Conservation (phyloP, 129 eudicot species). For the Chrysanthemum makinoi region DNA sequence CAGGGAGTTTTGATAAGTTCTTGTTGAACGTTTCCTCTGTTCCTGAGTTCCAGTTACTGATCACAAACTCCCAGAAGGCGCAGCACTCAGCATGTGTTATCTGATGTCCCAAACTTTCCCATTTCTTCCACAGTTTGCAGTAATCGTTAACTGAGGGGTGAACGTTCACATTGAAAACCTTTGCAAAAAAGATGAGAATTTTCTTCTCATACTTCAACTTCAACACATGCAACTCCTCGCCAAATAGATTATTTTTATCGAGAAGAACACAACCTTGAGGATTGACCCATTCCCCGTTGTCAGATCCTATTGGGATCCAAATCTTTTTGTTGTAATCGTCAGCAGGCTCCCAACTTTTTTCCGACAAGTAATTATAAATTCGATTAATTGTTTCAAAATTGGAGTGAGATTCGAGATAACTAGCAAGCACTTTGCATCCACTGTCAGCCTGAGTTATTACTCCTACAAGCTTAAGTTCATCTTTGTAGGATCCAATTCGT, state of each 20-base stretch:
- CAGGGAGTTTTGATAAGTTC: constrained; percentile 42
- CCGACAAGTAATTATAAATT: constrained; percentile 35
- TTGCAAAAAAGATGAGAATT: constrained; percentile 36
- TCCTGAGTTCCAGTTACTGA: constrained; percentile 26
- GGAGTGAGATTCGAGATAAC: constrained; percentile 26
- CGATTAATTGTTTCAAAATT: constrained; percentile 28
- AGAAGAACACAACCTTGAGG: constrained; percentile 44
- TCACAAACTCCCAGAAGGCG: constrained; percentile 51
- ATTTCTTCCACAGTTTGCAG: constrained; percentile 49
- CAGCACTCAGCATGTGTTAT: constrained; percentile 34
- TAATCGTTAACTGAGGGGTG: constrained; percentile 45
- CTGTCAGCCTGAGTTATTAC: constrained; percentile 23
- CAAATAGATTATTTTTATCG: constrained; percentile 39
- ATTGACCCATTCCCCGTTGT: constrained; percentile 44
- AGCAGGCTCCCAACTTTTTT: constrained; percentile 25
- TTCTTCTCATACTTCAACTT: constrained; percentile 40
- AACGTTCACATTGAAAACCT: constrained; percentile 29
- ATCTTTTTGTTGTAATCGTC: constrained; percentile 21
- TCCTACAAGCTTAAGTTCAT: constrained; percentile 38
- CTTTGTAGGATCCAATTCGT: constrained; percentile 20
- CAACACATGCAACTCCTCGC: constrained; percentile 32
- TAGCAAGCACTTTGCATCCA: constrained; percentile 39
- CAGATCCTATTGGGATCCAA: constrained; percentile 43
- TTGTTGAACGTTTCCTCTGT: constrained; percentile 26
- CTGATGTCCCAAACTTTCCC: constrained; percentile 40